These are phyloP conservation scores for Colletotrichum caudatum DNA, from an alignment of 2,329 filamentous ascomycete genomes.

Conservation along the genomic window DNA sequence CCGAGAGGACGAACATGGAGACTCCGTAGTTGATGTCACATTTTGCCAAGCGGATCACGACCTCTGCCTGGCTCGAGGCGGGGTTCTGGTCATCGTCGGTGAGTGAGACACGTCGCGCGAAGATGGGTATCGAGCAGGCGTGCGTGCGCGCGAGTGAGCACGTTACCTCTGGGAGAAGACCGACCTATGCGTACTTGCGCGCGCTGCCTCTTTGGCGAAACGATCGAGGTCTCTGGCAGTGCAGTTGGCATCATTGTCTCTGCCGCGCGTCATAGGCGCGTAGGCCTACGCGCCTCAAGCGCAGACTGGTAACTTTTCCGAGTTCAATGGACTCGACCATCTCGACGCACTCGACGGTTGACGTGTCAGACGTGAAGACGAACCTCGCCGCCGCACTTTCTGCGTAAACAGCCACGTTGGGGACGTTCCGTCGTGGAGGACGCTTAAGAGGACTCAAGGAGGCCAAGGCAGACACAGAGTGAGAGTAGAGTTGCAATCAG, in stretches of 20 bases:
- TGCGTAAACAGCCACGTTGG: slow-evolving; percentile 28
- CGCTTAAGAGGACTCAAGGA: not conserved
- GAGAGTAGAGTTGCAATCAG: too few relatives aligned
- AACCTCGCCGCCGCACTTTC: slow-evolving; percentile 29
- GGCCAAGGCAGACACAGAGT: not conserved
- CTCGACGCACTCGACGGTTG: slow-evolving; percentile 28
- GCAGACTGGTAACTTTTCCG: slow-evolving; percentile 26
- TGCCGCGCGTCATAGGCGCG: slow-evolving; percentile 42
- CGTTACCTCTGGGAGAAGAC: slow-evolving; percentile 40
- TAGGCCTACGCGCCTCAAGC: slow-evolving; percentile 40
- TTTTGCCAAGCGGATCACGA: too few relatives aligned
- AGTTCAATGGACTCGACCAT: slow-evolving; percentile 31
- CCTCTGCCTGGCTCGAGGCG: too few relatives aligned
- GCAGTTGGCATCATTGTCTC: slow-evolving; percentile 44
- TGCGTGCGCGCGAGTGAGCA: slow-evolving; percentile 38
- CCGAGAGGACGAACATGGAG: too few relatives aligned
- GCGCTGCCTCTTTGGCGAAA: slow-evolving; percentile 45
- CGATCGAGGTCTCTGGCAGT: slow-evolving; percentile 45
- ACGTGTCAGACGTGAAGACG: slow-evolving; percentile 27
- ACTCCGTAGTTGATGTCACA: too few relatives aligned
- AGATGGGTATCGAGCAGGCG: too few relatives aligned
- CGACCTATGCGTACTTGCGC: slow-evolving; percentile 33
- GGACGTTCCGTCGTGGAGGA: not conserved
- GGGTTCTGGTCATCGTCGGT: too few relatives aligned
- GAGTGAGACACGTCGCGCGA: too few relatives aligned